Base-by-base conservation (phyloP, 176 grass and related monocot genomes). In the Poa annua region DNA sequence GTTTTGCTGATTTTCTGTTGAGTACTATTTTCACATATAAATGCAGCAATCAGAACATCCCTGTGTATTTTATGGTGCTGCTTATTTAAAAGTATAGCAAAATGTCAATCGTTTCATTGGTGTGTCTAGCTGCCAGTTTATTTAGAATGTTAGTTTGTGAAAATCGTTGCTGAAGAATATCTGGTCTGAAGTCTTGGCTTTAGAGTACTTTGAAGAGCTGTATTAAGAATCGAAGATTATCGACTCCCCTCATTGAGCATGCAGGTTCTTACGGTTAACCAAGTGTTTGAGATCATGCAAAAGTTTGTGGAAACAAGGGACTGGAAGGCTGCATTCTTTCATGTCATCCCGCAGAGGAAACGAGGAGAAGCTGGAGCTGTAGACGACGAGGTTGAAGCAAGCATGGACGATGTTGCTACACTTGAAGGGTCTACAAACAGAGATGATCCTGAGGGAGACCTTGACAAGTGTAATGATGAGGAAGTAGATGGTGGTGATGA, bases 261-360 rank as follows among this genome's bases (percentile, higher is more conserved):
- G 61, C 85, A 96, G 96, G 93, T 98, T 73, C 91, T 98, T 65
- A 98, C 93, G 72, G 96, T 98, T 51, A 98, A 98, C 63, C 96
- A 96, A 87, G 96, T 96, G 14, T 95, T 92, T 19, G 96, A 98
- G 82, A 98, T 98, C 90, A 88, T 98, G 83, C 86, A 96, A 6
- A 95, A 96, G 84, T 98, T 93, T 69, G 76, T 90, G 59, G 96
- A 98, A 90, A 92, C 93, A 81, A 93, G 45, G 83, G 96, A 95
- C 50, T 96, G 93, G 96, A 98, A 93, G 85, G 88, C 89, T 9
- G 91, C 96, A 60, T 98, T 98, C 86, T 93, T 96, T 83, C 88
- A 94, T 79, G 91, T 88, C 59, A 97, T 97, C 76, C 94, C 94
- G 44, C 94, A 84, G 19, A 97, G 94, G 70, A 94, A 97, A 84